Percentiles rank a stretch among this genome's conserved stretches.
Conservation (phyloP, 208 protist genomes). For the Wallacemonas collosoma region DNA sequence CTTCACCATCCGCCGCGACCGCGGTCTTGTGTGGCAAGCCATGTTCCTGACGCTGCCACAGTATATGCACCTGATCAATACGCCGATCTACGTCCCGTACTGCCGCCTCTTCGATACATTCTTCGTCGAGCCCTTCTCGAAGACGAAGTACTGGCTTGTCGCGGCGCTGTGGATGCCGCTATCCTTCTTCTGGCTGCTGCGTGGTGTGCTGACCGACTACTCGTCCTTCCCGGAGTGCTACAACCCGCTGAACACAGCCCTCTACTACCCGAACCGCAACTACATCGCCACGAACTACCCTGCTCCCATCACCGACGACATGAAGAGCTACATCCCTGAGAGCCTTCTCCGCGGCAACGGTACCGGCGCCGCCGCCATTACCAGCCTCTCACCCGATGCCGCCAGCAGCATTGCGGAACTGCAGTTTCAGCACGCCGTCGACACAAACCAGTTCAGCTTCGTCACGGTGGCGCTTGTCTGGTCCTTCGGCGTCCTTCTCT, state of each 20-base stretch:
- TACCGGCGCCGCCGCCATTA: not conserved
- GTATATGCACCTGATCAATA: conserved; percentile 51
- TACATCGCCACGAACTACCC: conserved; percentile 43
- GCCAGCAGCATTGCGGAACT: conserved; percentile 20
- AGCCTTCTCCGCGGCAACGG: not conserved
- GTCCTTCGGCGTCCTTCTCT: conserved; percentile 36
- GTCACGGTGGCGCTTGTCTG: conserved; percentile 30
- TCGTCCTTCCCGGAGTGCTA: conserved; percentile 21
- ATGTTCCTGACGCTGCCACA: conserved; percentile 43
- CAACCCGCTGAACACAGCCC: conserved; percentile 33
- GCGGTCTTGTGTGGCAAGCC: conserved; percentile 47
- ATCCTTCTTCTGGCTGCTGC: conserved; percentile 37
- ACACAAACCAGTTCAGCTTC: conserved; percentile 29
- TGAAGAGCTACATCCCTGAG: conserved; percentile 18
- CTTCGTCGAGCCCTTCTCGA: conserved; percentile 50
- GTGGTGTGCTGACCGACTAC: conserved; percentile 44
- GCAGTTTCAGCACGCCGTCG: conserved; percentile 29
- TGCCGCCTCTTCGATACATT: conserved; percentile 51
- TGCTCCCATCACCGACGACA: conserved; percentile 3
- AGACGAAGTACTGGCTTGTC: conserved; percentile 52
- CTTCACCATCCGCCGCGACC: conserved; percentile 44
- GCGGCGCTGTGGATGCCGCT: conserved; percentile 47
- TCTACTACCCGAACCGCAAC: conserved; percentile 58
- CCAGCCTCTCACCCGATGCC: not conserved
- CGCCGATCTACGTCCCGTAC: conserved; percentile 40